Base-by-base conservation (phyloP, 345 rosid genomes). In the Turnera subulata region DNA sequence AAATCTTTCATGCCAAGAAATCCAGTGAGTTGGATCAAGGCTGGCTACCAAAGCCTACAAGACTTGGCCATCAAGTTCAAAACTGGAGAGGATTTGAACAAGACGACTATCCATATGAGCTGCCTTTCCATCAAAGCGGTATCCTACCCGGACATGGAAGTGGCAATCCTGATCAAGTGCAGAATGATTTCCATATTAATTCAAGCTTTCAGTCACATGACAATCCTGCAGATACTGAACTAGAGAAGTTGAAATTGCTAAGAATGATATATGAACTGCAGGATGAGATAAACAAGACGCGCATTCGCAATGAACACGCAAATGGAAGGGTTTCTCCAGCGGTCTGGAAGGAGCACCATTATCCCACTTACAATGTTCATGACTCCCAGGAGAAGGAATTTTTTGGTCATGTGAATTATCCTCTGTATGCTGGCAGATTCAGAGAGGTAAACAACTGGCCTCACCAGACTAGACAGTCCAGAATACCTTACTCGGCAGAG, bases 211-310 rank as follows among this genome's bases (percentile, higher is more conserved):
- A 71, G 52, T 68, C 80, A 32, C 66, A 61, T 26, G 78, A 67
- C 68, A 77, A 65, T 70, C 70, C 73, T 49, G 56, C 70, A 16
- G 60, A 77, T 57, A 32, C 54, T 32, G 84, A 77, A 24, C 73
- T 69, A 25, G 86, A 80, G 53, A 80, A 65, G 73, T 50, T 75
- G 66, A 69, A 68, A 52, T 75, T 85, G 63, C 63, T 82, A 62
- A 77, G 66, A 64, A 73, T 82, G 81, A 68, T 78, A 33, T 51
- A 55, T 53, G 92, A 85, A 60, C 74, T 82, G 64, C 82, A 80
- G 68, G 84, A 78, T 62, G 81, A 74, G 61, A 76, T 82, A 45
- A 71, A 62, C 55, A 74, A 62, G 52, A 39, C 80, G 10, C 48
- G 71, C 57, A 25, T 58, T 59, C 48, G 75, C 62, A 67, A 68